These are phyloP conservation scores for Nothophaeocryptopus gaeumannii DNA, from an alignment of 2,329 filamentous ascomycete genomes.

Conservation along the genomic window DNA sequence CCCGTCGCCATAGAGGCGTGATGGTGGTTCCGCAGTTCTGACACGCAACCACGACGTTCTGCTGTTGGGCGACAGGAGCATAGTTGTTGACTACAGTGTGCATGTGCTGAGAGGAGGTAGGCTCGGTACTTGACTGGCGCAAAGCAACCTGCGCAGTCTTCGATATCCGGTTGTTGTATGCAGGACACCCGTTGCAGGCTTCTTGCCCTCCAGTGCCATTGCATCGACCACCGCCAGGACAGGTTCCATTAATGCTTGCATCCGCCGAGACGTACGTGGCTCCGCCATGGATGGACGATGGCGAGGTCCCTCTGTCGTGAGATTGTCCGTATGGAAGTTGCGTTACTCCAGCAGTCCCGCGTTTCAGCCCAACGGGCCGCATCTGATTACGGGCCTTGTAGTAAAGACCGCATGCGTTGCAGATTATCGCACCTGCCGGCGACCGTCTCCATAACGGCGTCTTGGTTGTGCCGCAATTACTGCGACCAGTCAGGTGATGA, in stretches of 20 bases:
- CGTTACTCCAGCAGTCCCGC: slow-evolving; percentile 52
- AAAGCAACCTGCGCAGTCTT: slow-evolving; percentile 74
- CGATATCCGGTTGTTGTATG: slow-evolving; percentile 93
- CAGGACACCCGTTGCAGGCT: slow-evolving; percentile 91
- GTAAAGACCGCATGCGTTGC: slow-evolving; percentile 95
- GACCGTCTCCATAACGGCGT: slow-evolving; percentile 94
- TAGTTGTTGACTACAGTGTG: slow-evolving; percentile 20
- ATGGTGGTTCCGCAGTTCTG: slow-evolving; percentile 97
- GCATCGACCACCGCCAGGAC: slow-evolving; percentile 89
- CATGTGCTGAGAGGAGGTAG: slow-evolving; percentile 19
- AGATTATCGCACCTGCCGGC: slow-evolving; percentile 89
- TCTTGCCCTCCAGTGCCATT: slow-evolving; percentile 95
- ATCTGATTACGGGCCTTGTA: slow-evolving; percentile 88
- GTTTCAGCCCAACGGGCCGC: slow-evolving; percentile 85
- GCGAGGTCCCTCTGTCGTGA: slow-evolving; percentile 41
- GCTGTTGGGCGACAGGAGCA: slow-evolving; percentile 36
- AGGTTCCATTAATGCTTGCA: slow-evolving; percentile 76
- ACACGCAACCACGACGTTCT: slow-evolving; percentile 75
- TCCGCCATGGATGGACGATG: slow-evolving; percentile 36
- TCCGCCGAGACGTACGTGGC: slow-evolving; percentile 77
- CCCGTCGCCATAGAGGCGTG: slow-evolving; percentile 90
- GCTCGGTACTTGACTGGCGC: slow-evolving; percentile 35
- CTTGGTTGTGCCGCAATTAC: slow-evolving; percentile 91
- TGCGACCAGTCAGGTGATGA: slow-evolving; percentile 40
- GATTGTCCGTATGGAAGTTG: slow-evolving; percentile 35